A percentile compares a stretch with the other conserved stretches of the same genome.
Conservation (phyloP, 2,329 filamentous ascomycete species). For the Verticillium dahliae region DNA sequence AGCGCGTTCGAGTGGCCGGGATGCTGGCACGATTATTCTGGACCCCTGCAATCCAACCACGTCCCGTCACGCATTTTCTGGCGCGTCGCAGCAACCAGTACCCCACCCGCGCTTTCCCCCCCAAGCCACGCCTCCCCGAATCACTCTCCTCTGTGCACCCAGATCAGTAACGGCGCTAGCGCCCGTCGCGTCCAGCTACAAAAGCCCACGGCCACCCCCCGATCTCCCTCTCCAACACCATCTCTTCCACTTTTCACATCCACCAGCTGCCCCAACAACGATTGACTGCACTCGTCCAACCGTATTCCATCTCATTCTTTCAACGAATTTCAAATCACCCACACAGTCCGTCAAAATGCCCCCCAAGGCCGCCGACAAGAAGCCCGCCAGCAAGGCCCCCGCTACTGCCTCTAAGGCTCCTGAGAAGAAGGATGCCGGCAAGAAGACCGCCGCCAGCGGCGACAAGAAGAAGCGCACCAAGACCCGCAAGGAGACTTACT, state of each 20-base stretch:
- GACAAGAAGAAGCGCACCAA: constrained; percentile 99
- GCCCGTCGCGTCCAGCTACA: constrained; percentile 52
- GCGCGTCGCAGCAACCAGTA: background rate
- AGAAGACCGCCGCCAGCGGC: constrained; percentile 95
- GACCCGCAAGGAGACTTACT: constrained; percentile 99
- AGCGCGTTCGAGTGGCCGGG: background rate
- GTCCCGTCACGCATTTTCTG: background rate
- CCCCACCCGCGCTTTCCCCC: background rate
- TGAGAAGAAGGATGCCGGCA: constrained; percentile 99
- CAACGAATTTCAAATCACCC: constrained; percentile 7
- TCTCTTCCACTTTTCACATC: constrained; percentile 29
- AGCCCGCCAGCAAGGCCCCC: constrained; percentile 89
- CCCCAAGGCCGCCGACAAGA: constrained; percentile 98
- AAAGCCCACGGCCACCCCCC: constrained; percentile 49
- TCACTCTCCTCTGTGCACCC: constrained; percentile 16
- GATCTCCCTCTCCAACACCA: constrained; percentile 37
- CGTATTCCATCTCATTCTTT: constrained; percentile 10
- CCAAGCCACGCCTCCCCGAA: constrained; percentile 13
- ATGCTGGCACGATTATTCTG: background rate
- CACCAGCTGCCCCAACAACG: constrained; percentile 15
- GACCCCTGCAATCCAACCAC: background rate
- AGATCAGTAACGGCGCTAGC: constrained; percentile 53
- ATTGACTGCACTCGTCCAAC: constrained; percentile 7
- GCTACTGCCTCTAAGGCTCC: constrained; percentile 61
- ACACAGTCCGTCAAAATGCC: constrained; percentile 65